Evolutionary conservation across 768 basidiomycete genomes (phyloP).

Genomic region (Amanita brunnescens): DNA sequence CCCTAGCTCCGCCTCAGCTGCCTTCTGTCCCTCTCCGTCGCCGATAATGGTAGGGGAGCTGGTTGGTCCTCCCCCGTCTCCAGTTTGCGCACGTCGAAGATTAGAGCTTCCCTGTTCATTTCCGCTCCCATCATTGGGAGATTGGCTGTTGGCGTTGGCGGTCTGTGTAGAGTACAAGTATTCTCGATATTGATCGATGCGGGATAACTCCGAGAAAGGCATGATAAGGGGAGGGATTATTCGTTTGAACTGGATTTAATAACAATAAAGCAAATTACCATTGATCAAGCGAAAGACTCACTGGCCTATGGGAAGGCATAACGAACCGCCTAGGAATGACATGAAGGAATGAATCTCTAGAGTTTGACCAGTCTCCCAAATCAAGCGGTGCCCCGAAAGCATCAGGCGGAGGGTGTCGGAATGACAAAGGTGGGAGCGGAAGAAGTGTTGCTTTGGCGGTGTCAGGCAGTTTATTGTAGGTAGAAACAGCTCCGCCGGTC

Average conservation of each 20-base stretch:
- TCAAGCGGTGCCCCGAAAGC: slow-evolving; percentile 5
- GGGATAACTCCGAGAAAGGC: neutral
- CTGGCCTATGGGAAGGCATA: neutral
- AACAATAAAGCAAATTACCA: slow-evolving; percentile 4
- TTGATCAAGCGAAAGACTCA: slow-evolving; percentile 6
- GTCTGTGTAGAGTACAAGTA: neutral
- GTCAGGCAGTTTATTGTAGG: slow-evolving; percentile 6
- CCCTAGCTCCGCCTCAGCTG: neutral
- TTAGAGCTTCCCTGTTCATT: too few species aligned
- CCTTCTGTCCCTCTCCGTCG: neutral
- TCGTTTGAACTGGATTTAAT: slow-evolving; percentile 9
- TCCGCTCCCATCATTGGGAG: neutral
- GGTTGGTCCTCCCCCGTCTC: neutral
- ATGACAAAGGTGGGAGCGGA: slow-evolving; percentile 10
- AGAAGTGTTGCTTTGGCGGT: slow-evolving; percentile 8
- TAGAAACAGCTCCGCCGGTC: slow-evolving; percentile 6
- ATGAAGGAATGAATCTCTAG: neutral
- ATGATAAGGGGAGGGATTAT: slow-evolving; percentile 8
- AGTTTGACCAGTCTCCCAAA: neutral
- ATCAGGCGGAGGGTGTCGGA: slow-evolving; percentile 3
- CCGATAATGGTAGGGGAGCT: neutral
- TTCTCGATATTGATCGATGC: slow-evolving; percentile 5
- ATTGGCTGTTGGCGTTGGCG: neutral
- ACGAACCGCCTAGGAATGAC: neutral
- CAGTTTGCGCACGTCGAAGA: too few species aligned